phyloP scores from a whole-genome alignment of 2,329 filamentous ascomycete species.

The Claviceps spartinae region DNA sequence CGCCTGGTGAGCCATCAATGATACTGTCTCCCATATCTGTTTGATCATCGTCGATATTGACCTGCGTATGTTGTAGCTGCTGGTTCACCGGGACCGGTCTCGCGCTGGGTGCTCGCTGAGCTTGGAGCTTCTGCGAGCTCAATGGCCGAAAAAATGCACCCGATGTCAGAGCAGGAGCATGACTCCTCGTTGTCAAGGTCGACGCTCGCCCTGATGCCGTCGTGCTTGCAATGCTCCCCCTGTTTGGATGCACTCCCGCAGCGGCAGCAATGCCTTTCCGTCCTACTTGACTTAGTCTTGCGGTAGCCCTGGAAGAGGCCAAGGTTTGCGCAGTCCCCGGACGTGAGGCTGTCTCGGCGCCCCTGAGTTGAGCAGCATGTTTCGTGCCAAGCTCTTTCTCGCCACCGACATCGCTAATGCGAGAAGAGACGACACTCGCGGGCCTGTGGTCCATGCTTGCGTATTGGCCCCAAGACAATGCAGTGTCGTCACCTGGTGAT shows the following conservation, averaged over 20 bases:
- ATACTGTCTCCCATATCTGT: constrained; percentile 31
- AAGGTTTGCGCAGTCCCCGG: constrained; percentile 42
- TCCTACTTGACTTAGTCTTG: constrained; percentile 42
- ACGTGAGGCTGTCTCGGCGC: constrained; percentile 33
- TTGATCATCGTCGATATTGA: constrained; percentile 25
- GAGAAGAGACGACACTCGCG: constrained; percentile 56
- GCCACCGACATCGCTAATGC: constrained; percentile 52
- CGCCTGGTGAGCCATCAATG: constrained; percentile 37
- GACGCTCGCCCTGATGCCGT: constrained; percentile 34
- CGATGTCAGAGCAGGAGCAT: constrained; percentile 78
- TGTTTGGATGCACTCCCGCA: constrained; percentile 29
- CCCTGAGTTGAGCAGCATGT: constrained; percentile 17
- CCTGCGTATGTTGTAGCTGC: constrained; percentile 15
- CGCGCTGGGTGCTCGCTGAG: constrained; percentile 55
- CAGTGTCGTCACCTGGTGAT: constrained; percentile 25
- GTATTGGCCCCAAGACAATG: constrained; percentile 20
- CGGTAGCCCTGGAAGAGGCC: constrained; percentile 24
- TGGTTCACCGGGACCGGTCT: constrained; percentile 30
- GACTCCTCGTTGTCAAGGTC: constrained; percentile 64
- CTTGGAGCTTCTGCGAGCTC: constrained; percentile 90
- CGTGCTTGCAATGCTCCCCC: constrained; percentile 28
- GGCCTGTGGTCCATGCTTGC: constrained; percentile 31
- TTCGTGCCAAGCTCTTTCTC: constrained; percentile 38
- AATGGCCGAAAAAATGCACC: constrained; percentile 92
- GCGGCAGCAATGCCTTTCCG: constrained; percentile 32